phyloP scores from a whole-genome alignment of 441 rosid genomes.

The Erysimum cheiri region DNA sequence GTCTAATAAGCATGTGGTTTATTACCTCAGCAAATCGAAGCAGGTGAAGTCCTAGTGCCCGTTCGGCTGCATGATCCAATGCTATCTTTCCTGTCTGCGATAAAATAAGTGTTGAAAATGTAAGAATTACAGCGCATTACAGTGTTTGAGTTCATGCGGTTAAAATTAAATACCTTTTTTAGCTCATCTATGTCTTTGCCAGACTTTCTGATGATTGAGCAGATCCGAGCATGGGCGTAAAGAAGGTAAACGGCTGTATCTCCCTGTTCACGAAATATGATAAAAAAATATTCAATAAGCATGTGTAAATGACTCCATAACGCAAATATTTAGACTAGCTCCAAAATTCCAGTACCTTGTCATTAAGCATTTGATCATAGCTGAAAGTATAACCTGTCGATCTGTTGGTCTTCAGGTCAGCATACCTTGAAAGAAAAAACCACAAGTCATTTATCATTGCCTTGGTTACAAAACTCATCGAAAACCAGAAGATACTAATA shows the following conservation, averaged over 20 bases:
- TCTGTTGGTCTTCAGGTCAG: slow-evolving; percentile 91
- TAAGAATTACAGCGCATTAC: slow-evolving; percentile 14
- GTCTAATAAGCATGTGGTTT: slow-evolving; percentile 1
- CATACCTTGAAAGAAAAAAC: slow-evolving; percentile 60
- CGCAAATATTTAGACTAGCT: slow-evolving; percentile 27
- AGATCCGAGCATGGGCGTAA: slow-evolving; percentile 95
- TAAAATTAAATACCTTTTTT: slow-evolving; percentile 76
- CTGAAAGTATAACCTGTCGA: slow-evolving; percentile 72
- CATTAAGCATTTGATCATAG: slow-evolving; percentile 89
- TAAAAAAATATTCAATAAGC: neutral
- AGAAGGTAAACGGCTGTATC: slow-evolving; percentile 85
- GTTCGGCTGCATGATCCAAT: slow-evolving; percentile 66
- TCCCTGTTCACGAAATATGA: slow-evolving; percentile 60
- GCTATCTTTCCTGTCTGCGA: slow-evolving; percentile 54
- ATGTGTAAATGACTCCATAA: slow-evolving; percentile 16
- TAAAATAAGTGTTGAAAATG: neutral
- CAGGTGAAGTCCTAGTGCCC: slow-evolving; percentile 68
- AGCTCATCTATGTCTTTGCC: slow-evolving; percentile 74
- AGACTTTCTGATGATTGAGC: slow-evolving; percentile 89
- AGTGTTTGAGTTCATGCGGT: too few species aligned
- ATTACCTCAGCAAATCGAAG: slow-evolving; percentile 70
- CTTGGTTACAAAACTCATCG: slow-evolving; percentile 1
- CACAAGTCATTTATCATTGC: slow-evolving; percentile 14
- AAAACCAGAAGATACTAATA: slow-evolving; percentile 1
- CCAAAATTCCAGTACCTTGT: slow-evolving; percentile 60